Evolutionary conservation across 305 asterid species (phyloP).

Genomic region (Caryopteris hybrid): DNA sequence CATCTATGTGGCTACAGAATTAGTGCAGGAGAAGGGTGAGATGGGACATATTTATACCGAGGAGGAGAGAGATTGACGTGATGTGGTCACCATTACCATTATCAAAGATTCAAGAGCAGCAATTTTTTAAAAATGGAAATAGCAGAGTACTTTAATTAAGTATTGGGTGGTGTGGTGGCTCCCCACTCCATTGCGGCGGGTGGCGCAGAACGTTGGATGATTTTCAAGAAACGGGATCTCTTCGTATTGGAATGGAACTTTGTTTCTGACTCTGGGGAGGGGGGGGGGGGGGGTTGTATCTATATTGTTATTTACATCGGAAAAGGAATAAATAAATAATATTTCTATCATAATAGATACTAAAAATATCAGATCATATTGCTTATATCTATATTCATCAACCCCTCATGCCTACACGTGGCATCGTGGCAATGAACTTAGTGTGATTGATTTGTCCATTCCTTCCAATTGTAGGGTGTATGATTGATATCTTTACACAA

Average conservation of each 20-base stretch:
- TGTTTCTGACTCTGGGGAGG: not conserved
- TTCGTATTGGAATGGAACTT: conserved; percentile 2
- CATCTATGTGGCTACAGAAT: not conserved
- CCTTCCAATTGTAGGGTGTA: conserved; percentile 13
- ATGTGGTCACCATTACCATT: conserved; percentile 16
- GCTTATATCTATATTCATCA: no score
- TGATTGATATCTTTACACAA: conserved; percentile 8
- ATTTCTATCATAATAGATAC: no score
- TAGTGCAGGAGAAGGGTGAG: conserved; percentile 8
- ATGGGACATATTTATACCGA: conserved; percentile 31
- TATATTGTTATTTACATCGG: no score
- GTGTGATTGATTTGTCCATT: not conserved
- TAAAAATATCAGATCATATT: no score
- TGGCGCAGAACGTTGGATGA: conserved; percentile 26
- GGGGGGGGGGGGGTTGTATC: no score
- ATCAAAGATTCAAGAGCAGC: not conserved
- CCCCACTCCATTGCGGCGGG: conserved; percentile 36
- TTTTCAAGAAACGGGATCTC: conserved; percentile 33
- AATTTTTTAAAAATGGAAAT: not conserved
- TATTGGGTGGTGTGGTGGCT: conserved; percentile 25
- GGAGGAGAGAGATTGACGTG: conserved; percentile 3
- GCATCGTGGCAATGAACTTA: conserved; percentile 15
- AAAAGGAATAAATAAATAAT: no score
- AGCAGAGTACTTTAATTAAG: not conserved
- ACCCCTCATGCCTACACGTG: conserved; percentile 32